Evolutionary conservation across 257 asterid species (phyloP), one percentile per base, ranked within the genome.

Genomic region (Nicotiana noctiflora): DNA sequence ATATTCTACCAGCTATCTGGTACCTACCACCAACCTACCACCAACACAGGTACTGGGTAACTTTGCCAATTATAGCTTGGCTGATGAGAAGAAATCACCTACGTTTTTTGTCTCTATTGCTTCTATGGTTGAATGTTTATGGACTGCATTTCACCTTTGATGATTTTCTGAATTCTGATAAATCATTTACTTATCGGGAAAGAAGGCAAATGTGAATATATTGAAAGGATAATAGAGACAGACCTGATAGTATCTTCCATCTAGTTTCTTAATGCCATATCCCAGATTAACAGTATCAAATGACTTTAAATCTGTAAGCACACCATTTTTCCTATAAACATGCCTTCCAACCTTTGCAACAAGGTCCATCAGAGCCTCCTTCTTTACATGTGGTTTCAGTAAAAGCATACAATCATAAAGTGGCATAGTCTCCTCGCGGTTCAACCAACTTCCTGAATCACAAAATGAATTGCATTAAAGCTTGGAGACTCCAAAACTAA

Each of bases 341-440:
- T 93, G 98, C 76, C 89, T 92, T 62, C 97, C 97, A 46, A 93
- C 85, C 59, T 91, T 88, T 18, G 84, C 5, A 44, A 88, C 82
- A 89, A 95, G 85, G 82, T 90, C 94, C 79, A 89, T 11, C 56
- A 85, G 6, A 25, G 85, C 86, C 86, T 83, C 93, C 79, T 79
- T 76, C 1, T 5, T 5, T 14, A 93, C 85, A 61, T 68, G 85
- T 60, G 98, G 94, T 83, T 95, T 95, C 88, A 92, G 56, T 86
- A 95, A 86, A 82, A 94, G 93, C 97, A 94, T 86, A 80, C 98
- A 95, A 81, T 95, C 98, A 81, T 95, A 93, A 29, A 93, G 98
- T 53, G 98, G 98, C 98, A 93, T 94, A 80, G 77, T 62, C 80
- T 55, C 18, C 53, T 31, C 75, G 61, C 25, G 66, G 40, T 61